phyloP scores from a whole-genome alignment of 75 land plant species.

The Chamaecyparis obtusa region DNA sequence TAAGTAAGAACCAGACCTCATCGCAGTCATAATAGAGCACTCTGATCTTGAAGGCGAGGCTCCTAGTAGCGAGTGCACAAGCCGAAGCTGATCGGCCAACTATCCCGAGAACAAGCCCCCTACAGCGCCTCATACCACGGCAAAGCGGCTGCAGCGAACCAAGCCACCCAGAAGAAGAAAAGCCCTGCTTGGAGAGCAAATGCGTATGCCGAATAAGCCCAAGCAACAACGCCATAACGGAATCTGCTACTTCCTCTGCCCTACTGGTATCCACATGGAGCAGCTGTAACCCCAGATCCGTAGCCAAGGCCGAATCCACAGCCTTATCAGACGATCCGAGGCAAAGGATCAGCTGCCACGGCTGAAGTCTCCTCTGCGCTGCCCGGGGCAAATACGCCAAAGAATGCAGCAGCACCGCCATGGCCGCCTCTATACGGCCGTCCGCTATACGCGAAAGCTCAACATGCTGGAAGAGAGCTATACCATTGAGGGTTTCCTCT shows the following conservation, averaged over 20 bases:
- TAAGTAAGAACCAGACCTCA: conserved; percentile 1
- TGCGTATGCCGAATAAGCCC: conserved; percentile 88
- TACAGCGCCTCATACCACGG: conserved; percentile 91
- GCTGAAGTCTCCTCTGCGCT: conserved; percentile 93
- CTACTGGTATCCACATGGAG: conserved; percentile 84
- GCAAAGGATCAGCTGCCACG: conserved; percentile 91
- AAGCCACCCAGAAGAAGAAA: conserved; percentile 89
- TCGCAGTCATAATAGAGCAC: conserved; percentile 88
- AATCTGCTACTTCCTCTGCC: conserved; percentile 95
- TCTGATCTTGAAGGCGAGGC: conserved; percentile 90
- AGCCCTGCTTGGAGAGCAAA: conserved; percentile 61
- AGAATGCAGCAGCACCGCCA: conserved; percentile 88
- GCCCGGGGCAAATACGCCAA: conserved; percentile 96
- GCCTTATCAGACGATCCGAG: conserved; percentile 86
- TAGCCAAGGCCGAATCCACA: conserved; percentile 85
- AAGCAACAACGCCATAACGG: conserved; percentile 88
- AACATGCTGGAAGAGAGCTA: conserved; percentile 82
- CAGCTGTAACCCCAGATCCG: conserved; percentile 85
- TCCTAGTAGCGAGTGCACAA: conserved; percentile 64
- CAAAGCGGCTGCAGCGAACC: conserved; percentile 93
- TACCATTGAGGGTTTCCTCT: conserved; percentile 58
- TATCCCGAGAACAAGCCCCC: conserved; percentile 94
- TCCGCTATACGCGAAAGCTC: conserved; percentile 62
- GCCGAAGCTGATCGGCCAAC: conserved; percentile 93
- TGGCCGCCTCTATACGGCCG: conserved; percentile 85